Conservation (phyloP, 1,139 yeast species). For the Wickerhamiella pararugosa region DNA sequence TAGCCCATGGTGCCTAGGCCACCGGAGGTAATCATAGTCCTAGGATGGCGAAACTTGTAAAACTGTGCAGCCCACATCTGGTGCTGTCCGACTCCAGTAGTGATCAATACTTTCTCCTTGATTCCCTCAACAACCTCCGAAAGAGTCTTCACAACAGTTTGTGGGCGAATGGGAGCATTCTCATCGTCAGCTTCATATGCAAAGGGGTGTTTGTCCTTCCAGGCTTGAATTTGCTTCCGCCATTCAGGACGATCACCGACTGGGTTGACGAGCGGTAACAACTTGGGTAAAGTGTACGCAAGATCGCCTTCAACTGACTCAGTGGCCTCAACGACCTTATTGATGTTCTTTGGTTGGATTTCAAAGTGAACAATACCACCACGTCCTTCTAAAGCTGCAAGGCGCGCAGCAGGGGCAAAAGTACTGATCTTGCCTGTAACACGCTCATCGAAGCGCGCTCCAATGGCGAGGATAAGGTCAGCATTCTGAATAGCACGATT, state of each 20-base stretch:
- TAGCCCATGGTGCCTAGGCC: slow-evolving; percentile 98
- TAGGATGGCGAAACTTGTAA: slow-evolving; percentile 81
- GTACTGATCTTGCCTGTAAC: slow-evolving; percentile 70
- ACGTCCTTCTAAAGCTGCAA: slow-evolving; percentile 73
- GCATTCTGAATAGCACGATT: slow-evolving; percentile 88
- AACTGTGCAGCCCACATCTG: slow-evolving; percentile 99
- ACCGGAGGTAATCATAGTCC: slow-evolving; percentile 92
- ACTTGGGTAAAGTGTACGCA: slow-evolving; percentile 52
- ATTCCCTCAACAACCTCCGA: slow-evolving; percentile 51
- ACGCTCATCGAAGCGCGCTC: slow-evolving; percentile 97
- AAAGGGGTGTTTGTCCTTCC: slow-evolving; percentile 85
- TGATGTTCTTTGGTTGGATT: slow-evolving; percentile 89
- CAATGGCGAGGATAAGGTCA: slow-evolving; percentile 82
- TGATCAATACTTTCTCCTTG: slow-evolving; percentile 63
- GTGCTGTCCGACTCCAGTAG: slow-evolving; percentile 99
- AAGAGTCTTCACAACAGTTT: slow-evolving; percentile 69
- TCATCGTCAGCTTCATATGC: slow-evolving; percentile 45
- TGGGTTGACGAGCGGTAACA: slow-evolving; percentile 53
- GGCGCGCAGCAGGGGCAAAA: slow-evolving; percentile 87
- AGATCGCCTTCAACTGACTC: slow-evolving; percentile 97
- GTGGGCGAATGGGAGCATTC: slow-evolving; percentile 79
- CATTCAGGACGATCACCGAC: slow-evolving; percentile 58
- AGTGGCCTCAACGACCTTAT: slow-evolving; percentile 93
- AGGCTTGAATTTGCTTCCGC: slow-evolving; percentile 55
- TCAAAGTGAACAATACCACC: slow-evolving; percentile 97